Evolutionary conservation across 768 basidiomycete species (phyloP), one percentile per base, ranked within the genome.

Genomic region (Hygrophoropsis aurantiaca): DNA sequence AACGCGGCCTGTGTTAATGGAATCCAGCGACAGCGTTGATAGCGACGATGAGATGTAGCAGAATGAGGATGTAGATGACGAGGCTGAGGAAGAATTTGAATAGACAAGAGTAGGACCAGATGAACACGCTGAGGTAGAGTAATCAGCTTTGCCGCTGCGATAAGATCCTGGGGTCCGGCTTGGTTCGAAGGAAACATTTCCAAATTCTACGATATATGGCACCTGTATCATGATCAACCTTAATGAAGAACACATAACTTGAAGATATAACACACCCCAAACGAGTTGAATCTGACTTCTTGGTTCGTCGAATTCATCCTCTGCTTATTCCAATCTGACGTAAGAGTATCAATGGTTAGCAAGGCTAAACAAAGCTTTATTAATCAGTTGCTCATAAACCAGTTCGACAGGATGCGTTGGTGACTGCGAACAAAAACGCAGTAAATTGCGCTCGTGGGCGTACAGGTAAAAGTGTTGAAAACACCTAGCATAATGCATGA

Each of bases 151-250:
- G 6, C 27, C 27, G 27, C 27, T 30, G 26, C 27, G 42, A 24
- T 39, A 42, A 23, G 23, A 19, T 13, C 34, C 34, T 7, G 34
- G 9, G 9, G 21, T 52, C 21, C 24, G 16, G 32, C 35, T 27
- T 23, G 42, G 51, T 10, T 13, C 43, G 3, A 65, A 41, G 2
- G 63, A 62, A 8, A 67, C 52, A 23, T 67, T 53, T 39, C 43
- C 56, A 11, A 67, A 67, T 40, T 65, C 65, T 33, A 47, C 51
- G 1, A 67, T 13, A 3, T 65, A 67, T 1, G 64, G 64, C 2
- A 67, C 27, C 27, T 30, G 27, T 13, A 30, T 30, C 13, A 13
- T 6, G 6, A 13, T 30, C n/a, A n/a, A n/a, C n/a, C n/a, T n/a
- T n/a, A n/a, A n/a, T n/a, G n/a, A n/a, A n/a, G 27, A 30, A 30